These are phyloP conservation scores for Lactifluus hygrophoroides DNA, from an alignment of 768 basidiomycete species.

Conservation along the genomic window DNA sequence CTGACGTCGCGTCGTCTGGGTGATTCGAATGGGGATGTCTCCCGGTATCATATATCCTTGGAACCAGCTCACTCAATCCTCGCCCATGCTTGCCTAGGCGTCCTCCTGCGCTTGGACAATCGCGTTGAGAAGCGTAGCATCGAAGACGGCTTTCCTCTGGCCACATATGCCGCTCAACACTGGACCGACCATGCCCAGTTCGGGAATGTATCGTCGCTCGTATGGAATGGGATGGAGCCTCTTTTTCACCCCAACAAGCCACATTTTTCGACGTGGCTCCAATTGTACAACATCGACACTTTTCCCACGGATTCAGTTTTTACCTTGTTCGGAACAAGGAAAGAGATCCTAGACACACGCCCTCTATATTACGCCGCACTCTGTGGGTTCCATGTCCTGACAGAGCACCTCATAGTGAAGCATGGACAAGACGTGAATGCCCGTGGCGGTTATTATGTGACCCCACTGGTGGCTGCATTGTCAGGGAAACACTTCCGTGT, in stretches of 20 bases:
- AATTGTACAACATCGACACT: neutral
- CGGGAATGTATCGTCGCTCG: neutral
- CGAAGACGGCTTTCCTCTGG: neutral
- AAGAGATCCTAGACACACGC: neutral
- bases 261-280: neutral
- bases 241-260: neutral
- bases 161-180: neutral
- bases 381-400: neutral
- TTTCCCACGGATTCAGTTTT: no score
- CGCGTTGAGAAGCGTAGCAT: neutral
- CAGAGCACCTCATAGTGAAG: neutral
- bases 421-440: neutral
- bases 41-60: neutral
- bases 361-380: neutral
- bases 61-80: neutral
- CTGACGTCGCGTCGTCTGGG: neutral
- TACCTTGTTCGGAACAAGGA: rapidly evolving
- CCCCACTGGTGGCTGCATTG: neutral
- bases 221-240: neutral
- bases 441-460: neutral
- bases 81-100: neutral
- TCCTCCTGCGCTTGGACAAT: neutral
- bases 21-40: neutral
- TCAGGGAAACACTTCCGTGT: neutral
- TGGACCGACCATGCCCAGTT: neutral